phyloP scores from a whole-genome alignment of 192 early-diverging fungal genomes.

The Oehlia diaphana region DNA sequence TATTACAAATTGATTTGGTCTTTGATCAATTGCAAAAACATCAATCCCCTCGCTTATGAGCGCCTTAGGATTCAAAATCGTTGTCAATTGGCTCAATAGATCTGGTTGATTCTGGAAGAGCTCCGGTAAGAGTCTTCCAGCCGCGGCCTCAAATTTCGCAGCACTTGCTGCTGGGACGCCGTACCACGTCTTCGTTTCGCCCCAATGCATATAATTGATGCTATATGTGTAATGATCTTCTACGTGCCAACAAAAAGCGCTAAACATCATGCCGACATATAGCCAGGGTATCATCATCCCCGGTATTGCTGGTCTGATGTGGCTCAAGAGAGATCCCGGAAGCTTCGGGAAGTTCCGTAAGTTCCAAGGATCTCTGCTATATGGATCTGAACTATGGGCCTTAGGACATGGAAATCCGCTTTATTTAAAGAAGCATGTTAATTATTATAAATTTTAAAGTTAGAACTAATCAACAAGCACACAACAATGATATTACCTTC shows the following conservation, averaged over 20 bases:
- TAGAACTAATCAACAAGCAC: background rate
- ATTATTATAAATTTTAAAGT: constrained; percentile 20
- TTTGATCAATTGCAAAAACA: constrained; percentile 80
- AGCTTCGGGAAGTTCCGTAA: constrained; percentile 84
- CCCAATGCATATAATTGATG: constrained; percentile 95
- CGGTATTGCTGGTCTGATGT: constrained; percentile 90
- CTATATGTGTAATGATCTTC: constrained; percentile 98
- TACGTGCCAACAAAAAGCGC: constrained; percentile 97
- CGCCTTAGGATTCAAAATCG: constrained; percentile 80
- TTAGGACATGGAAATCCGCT: constrained; percentile 84
- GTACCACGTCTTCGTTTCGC: constrained; percentile 99
- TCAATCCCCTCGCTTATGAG: constrained; percentile 73
- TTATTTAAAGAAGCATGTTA: constrained; percentile 12
- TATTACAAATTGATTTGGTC: constrained; percentile 90
- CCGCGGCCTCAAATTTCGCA: constrained; percentile 78
- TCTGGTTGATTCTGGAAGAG: constrained; percentile 90
- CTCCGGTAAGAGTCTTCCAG: constrained; percentile 79
- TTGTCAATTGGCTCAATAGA: constrained; percentile 91
- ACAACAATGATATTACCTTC: constrained; percentile 55
- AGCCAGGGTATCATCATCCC: constrained; percentile 99
- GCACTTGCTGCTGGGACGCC: constrained; percentile 84
- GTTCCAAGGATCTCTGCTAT: constrained; percentile 80
- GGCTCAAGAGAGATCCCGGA: constrained; percentile 77
- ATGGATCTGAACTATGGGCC: constrained; percentile 63
- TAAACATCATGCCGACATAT: constrained; percentile 94